These are phyloP conservation scores for Trichoderma sp. DNA, from an alignment of 2,329 filamentous ascomycete genomes.

Conservation along the genomic window DNA sequence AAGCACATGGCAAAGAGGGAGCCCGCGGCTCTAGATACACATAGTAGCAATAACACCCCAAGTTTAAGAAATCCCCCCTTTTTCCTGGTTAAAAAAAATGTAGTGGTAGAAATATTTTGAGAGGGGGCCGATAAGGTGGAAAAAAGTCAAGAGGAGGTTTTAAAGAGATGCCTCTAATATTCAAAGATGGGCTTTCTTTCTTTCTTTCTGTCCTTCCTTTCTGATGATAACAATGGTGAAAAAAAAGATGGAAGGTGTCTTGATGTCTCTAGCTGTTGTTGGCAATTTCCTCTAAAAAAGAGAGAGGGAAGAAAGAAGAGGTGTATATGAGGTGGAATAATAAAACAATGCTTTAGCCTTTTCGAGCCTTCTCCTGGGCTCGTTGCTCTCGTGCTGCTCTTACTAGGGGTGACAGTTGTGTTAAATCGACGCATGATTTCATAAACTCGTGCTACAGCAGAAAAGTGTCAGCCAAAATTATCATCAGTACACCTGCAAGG, in stretches of 20 bases:
- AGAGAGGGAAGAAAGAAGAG: not conserved
- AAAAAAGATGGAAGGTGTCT: not conserved
- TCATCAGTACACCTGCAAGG: conserved; percentile 31
- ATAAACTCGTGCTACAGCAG: conserved; percentile 75
- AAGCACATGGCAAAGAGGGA: conserved; percentile 16
- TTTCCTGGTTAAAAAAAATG: not conserved
- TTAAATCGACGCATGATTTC: conserved; percentile 72
- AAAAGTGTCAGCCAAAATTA: conserved; percentile 29
- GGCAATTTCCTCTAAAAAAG: not conserved
- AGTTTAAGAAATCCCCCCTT: not conserved
- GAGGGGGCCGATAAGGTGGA: not conserved
- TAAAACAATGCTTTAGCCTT: conserved; percentile 45
- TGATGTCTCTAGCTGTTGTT: not conserved
- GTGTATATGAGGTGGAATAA: not conserved
- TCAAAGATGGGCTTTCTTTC: conserved; percentile 2
- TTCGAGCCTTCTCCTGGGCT: conserved; percentile 80
- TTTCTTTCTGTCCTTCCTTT: not conserved
- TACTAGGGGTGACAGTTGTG: conserved; percentile 83
- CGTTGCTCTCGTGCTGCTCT: conserved; percentile 82
- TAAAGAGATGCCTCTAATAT: conserved; percentile 18
- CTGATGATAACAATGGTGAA: not conserved
- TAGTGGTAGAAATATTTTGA: not conserved
- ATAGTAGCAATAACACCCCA: not conserved
- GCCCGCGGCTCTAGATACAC: conserved; percentile 23
- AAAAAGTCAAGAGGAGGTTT: not conserved